phyloP scores from a whole-genome alignment of 257 asterid genomes.

The Fraxinus pennsylvanica region DNA sequence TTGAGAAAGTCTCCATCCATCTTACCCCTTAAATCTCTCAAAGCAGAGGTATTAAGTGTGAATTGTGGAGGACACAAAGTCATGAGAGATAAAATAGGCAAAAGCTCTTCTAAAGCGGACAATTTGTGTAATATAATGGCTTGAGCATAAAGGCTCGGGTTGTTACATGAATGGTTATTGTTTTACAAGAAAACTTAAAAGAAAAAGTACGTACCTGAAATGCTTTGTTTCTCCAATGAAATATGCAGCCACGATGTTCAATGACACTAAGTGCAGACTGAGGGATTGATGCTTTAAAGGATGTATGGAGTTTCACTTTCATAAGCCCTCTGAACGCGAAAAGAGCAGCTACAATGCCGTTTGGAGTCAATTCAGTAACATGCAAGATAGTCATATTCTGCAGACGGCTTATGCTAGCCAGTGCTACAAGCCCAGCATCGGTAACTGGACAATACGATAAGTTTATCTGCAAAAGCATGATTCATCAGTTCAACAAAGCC shows the following conservation, averaged over 20 bases:
- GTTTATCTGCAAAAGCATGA: constrained; percentile 34
- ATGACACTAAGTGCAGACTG: constrained; percentile 16
- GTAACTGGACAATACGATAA: constrained; percentile 35
- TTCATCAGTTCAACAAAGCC: background rate
- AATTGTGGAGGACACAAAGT: too few relatives aligned
- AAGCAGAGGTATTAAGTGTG: background rate
- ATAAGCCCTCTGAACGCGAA: constrained; percentile 32
- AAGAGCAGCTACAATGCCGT: constrained; percentile 35
- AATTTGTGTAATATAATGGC: background rate
- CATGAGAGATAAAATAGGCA: too few relatives aligned
- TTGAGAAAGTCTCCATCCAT: too few relatives aligned
- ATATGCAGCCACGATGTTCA: constrained; percentile 33
- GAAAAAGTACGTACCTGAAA: constrained; percentile 10
- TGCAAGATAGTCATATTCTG: constrained; percentile 35
- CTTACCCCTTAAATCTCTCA: too few relatives aligned
- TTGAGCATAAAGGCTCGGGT: background rate
- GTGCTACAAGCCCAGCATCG: constrained; percentile 33
- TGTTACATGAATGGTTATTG: background rate
- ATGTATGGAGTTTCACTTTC: constrained; percentile 34
- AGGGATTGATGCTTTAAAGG: constrained; percentile 28
- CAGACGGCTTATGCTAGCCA: constrained; percentile 32
- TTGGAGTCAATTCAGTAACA: constrained; percentile 27
- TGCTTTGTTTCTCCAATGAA: constrained; percentile 43
- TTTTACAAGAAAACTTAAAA: background rate
- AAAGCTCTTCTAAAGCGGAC: background rate